Evolutionary conservation across 345 rosid species (phyloP), one percentile per base, ranked within the genome.

Genomic region (Lagerstroemia speciosa): DNA sequence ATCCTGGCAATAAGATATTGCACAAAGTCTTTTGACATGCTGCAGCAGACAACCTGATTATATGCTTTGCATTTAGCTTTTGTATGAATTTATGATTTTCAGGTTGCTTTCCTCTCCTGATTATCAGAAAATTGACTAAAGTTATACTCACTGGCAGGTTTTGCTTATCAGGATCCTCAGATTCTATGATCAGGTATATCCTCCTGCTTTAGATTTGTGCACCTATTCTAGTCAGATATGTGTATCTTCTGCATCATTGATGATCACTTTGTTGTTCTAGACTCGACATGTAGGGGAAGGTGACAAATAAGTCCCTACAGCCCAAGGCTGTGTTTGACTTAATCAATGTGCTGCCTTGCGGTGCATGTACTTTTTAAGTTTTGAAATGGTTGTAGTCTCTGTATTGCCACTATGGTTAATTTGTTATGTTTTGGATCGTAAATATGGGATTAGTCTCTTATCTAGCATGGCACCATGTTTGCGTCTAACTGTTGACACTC

Each of bases 101-200:
- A 3, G 15, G 30, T 33, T 67, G 70, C 36, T 34, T 61, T 67
- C 72, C 63, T 69, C 31, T 65, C 70, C 66, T 57, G 8, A 62
- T 37, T 82, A 78, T 45, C 86, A 43, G 15, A 43, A 43, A 43
- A 43, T 43, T 10, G 3, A 43, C 15, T 43, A 15, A 19, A 10
- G 48, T 3, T 43, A 10, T 43, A 43, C 17, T 43, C n/a, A 5
- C 0, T 43, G 48, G 48, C 48, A 94, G 99, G 83, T 94, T 52
- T 80, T 94, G 99, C 85, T 85, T 94, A 77, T 91, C 99, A 62
- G 99, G 99, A 40, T 91, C 99, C 40, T 94, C 99, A 34, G 99
- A 94, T 82, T 91, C 97, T 64, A 92, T 94, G 98, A 94, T 94
- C 82, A 91, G 99, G 99, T 94, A 48, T 14, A 43, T 43, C 11